These are phyloP conservation scores for Aquanectria penicillioides DNA, from an alignment of 2,329 filamentous ascomycete genomes.

Conservation along the genomic window DNA sequence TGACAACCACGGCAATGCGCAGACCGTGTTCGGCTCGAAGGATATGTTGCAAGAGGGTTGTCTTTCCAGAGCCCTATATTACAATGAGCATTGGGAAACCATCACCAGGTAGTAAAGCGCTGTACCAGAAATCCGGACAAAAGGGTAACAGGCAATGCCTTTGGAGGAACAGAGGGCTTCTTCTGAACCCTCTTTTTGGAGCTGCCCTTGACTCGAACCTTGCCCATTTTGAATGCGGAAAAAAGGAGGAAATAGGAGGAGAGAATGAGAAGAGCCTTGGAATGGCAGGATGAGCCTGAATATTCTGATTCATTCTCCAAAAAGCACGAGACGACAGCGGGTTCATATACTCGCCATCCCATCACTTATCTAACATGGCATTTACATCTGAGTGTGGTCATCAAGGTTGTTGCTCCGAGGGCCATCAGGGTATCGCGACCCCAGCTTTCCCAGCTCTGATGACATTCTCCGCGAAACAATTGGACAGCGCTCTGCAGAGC, in stretches of 20 bases:
- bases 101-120: not conserved
- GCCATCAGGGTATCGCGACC: constrained; percentile 14
- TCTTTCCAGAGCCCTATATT: constrained; percentile 73
- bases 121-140: constrained; percentile 49
- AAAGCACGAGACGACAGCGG: not conserved
- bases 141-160: constrained; percentile 46
- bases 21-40: constrained; percentile 74
- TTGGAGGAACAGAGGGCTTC: constrained; percentile 32
- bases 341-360: constrained; percentile 16
- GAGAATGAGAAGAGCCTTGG: too few species aligned
- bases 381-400: constrained; percentile 22
- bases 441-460: constrained; percentile 6
- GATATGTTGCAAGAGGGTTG: constrained; percentile 75
- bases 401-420: constrained; percentile 26
- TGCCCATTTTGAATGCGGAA: constrained; percentile 28
- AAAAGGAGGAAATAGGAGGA: not conserved
- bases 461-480: constrained; percentile 9
- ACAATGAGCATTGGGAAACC: not conserved
- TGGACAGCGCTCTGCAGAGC: constrained; percentile 2
- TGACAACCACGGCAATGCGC: constrained; percentile 77
- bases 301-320: not conserved
- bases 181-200: constrained; percentile 23
- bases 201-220: constrained; percentile 21
- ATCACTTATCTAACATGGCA: constrained; percentile 6
- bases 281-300: not conserved